Evolutionary conservation across 805 yeast genomes (phyloP).

Genomic region (Teunomyces barrocoloradensis): DNA sequence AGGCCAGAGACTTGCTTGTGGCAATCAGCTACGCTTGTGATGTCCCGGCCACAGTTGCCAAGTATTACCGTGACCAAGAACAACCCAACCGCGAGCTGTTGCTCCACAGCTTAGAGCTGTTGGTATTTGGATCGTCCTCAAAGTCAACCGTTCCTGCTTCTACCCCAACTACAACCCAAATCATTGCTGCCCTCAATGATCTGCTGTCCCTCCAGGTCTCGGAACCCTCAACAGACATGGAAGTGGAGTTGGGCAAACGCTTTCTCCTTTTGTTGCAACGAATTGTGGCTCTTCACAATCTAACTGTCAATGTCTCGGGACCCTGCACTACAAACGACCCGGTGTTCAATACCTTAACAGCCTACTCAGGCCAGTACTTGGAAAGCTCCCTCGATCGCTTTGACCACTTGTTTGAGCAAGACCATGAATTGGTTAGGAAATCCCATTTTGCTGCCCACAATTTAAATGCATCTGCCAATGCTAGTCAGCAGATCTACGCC

Average conservation of each 20-base stretch:
- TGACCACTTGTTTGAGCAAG: not conserved
- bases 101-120: not conserved
- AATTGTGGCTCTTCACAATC: not conserved
- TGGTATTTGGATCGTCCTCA: not conserved
- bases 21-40: not conserved
- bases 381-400: not conserved
- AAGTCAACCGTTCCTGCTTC: no score
- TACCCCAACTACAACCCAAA: not conserved
- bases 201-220: no score
- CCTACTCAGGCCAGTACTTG: not conserved
- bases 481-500: not conserved
- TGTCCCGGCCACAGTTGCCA: not conserved
- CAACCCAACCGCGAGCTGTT: not conserved
- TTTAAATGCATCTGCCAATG: not conserved
- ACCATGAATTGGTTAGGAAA: not conserved
- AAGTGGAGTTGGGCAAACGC: not conserved
- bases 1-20: conserved; percentile 12
- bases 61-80: not conserved
- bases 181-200: not conserved
- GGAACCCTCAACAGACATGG: no score
- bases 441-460: not conserved
- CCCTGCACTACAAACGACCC: not conserved
- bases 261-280: not conserved
- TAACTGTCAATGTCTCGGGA: not conserved
- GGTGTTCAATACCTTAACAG: not conserved